Evolutionary conservation across 2,329 filamentous ascomycete species (phyloP).

Genomic region (Claviceps arundinis): DNA sequence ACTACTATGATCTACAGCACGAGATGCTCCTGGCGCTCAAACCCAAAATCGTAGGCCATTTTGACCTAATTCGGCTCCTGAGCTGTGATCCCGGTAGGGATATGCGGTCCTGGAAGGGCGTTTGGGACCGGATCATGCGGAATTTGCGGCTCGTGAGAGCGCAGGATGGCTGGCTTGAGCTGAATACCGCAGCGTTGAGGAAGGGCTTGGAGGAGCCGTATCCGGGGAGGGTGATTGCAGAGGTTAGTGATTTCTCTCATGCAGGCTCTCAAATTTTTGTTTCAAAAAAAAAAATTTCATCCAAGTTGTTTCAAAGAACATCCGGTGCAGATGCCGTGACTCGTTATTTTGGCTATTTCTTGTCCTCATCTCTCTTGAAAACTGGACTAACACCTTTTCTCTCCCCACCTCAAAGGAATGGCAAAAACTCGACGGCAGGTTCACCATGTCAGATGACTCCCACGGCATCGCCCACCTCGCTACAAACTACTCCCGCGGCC

Average conservation of each 20-base stretch:
- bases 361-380: no score
- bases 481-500: slow-evolving; percentile 62
- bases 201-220: slow-evolving; percentile 91
- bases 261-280: slow-evolving; percentile 7
- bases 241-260: slow-evolving; percentile 36
- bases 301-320: no score
- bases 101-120: slow-evolving; percentile 41
- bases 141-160: slow-evolving; percentile 59
- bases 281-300: no score
- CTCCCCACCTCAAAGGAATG: slow-evolving; percentile 43
- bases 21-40: slow-evolving; percentile 61
- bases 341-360: no score
- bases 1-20: slow-evolving; percentile 80
- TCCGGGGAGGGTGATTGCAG: slow-evolving; percentile 64
- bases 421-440: slow-evolving; percentile 57
- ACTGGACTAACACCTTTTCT: neutral
- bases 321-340: no score
- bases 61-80: slow-evolving; percentile 78
- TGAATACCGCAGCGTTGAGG: slow-evolving; percentile 75
- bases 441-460: slow-evolving; percentile 90
- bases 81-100: slow-evolving; percentile 54
- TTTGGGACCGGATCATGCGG: slow-evolving; percentile 62
- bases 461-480: slow-evolving; percentile 79
- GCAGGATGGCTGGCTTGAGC: slow-evolving; percentile 75
- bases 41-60: slow-evolving; percentile 80